Evolutionary conservation across 176 grass and related monocot species (phyloP).

Genomic region (Phoenix roebelenii): DNA sequence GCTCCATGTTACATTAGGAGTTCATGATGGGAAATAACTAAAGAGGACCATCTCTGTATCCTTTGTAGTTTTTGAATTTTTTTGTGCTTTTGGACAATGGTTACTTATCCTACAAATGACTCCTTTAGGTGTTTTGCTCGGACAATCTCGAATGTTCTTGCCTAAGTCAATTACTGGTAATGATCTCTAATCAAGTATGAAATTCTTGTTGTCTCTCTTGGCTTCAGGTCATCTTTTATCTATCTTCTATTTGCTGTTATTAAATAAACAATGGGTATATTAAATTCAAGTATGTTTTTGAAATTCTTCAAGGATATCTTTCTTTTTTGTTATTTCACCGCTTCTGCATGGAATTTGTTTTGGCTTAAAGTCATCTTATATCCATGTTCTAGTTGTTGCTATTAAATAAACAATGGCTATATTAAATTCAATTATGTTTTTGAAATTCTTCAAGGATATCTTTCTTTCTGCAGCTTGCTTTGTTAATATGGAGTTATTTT

Average conservation of each 20-base stretch:
- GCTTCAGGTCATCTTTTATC: slow-evolving; percentile 3
- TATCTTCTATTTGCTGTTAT: slow-evolving; percentile 22
- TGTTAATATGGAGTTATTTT: slow-evolving; percentile 77
- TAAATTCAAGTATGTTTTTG: slow-evolving; percentile 27
- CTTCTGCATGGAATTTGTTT: background rate
- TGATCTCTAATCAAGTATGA: too few species aligned
- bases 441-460: slow-evolving; percentile 57
- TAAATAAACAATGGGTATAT: slow-evolving; percentile 11
- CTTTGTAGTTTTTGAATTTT: too few species aligned
- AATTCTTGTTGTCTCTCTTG: background rate
- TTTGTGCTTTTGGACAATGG: too few species aligned
- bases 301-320: slow-evolving; percentile 60
- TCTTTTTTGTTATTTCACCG: slow-evolving; percentile 25
- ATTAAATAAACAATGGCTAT: slow-evolving; percentile 14
- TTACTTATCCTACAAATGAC: too few species aligned
- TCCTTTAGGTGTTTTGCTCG: too few species aligned
- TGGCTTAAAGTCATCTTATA: background rate
- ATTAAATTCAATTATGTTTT: slow-evolving; percentile 30
- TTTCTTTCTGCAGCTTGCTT: slow-evolving; percentile 77
- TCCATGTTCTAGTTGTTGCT: slow-evolving; percentile 20
- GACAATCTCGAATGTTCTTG: too few species aligned
- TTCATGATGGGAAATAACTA: too few species aligned
- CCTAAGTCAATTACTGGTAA: too few species aligned
- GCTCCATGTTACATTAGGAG: too few species aligned
- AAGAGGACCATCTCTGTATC: too few species aligned